These are phyloP conservation scores for Phyllosticta capitalensis DNA, from an alignment of 2,329 filamentous ascomycete species.

Conservation along the genomic window DNA sequence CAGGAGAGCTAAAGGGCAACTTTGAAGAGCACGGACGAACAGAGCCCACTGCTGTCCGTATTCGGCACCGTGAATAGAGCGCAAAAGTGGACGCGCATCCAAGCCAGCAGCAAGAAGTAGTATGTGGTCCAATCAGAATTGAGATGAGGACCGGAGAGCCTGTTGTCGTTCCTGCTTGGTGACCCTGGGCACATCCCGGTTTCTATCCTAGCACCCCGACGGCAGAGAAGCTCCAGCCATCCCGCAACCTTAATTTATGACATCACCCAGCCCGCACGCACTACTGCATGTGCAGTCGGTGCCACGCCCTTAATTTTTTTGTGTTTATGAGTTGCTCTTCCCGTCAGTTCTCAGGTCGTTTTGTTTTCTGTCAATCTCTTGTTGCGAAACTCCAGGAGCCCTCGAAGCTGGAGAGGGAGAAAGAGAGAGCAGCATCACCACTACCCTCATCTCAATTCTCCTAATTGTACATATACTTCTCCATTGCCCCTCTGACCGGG, in stretches of 20 bases:
- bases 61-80: neutral
- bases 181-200: neutral
- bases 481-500: neutral
- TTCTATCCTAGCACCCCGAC: too few relatives aligned
- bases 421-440: too few relatives aligned
- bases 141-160: neutral
- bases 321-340: neutral
- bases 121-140: neutral
- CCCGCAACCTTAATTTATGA: neutral
- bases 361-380: neutral
- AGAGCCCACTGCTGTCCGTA: neutral
- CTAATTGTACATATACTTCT: neutral
- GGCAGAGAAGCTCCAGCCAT: neutral
- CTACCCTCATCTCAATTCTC: too few relatives aligned
- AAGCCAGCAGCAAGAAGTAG: too few relatives aligned
- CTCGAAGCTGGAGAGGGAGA: neutral
- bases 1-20: neutral
- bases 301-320: neutral
- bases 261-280: neutral
- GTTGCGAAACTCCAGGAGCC: neutral
- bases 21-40: neutral
- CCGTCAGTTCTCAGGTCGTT: too few relatives aligned
- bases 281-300: too few relatives aligned
- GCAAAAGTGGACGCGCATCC: neutral
- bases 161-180: neutral